Evolutionary conservation across 1,284 basidiomycete species (phyloP).

Genomic region (Moesziomyces parantarcticus): DNA sequence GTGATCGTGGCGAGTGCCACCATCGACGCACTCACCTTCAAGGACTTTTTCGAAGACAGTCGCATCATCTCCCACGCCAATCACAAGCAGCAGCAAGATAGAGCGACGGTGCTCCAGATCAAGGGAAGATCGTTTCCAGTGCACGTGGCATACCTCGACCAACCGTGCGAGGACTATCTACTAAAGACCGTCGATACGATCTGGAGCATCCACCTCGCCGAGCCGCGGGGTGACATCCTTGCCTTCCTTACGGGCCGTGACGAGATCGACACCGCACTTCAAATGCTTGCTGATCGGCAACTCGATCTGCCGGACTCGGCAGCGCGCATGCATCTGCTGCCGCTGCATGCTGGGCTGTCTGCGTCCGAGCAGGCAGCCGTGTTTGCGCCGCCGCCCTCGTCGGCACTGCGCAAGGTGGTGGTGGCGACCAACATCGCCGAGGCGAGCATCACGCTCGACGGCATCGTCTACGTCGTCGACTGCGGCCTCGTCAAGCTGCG

Average conservation of each 20-base stretch:
- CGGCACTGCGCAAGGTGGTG: constrained; percentile 83
- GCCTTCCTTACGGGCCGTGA: constrained; percentile 69
- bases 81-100: constrained; percentile 9
- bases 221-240: constrained; percentile 70
- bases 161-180: constrained; percentile 68
- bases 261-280: constrained; percentile 78
- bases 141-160: constrained; percentile 67
- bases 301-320: constrained; percentile 75
- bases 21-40: constrained; percentile 86
- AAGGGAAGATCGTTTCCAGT: constrained; percentile 69
- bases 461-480: constrained; percentile 94
- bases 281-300: constrained; percentile 81
- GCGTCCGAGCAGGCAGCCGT: constrained; percentile 86
- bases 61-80: background rate
- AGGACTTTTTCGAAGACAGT: constrained; percentile 81
- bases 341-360: constrained; percentile 87
- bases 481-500: constrained; percentile 91
- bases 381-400: constrained; percentile 80
- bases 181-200: constrained; percentile 67
- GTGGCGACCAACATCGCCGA: constrained; percentile 97
- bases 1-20: constrained; percentile 95
- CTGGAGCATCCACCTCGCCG: constrained; percentile 72
- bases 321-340: constrained; percentile 75
- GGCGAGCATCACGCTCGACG: constrained; percentile 95
- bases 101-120: constrained; percentile 65